Conservation (phyloP, 2,329 filamentous ascomycete species). For the Phialophora macrospora region DNA sequence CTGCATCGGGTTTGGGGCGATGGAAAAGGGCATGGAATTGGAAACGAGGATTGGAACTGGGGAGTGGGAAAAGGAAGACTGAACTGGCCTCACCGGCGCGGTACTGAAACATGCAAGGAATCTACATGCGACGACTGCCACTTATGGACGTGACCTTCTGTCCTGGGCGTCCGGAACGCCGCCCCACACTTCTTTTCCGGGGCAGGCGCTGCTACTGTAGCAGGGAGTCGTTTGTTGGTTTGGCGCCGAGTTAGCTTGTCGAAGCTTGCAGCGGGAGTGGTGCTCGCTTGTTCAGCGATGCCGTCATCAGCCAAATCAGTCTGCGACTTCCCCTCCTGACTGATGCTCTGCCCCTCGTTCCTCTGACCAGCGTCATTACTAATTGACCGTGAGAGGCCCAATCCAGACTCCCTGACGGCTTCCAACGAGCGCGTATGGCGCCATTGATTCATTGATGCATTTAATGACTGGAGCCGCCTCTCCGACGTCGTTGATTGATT, state of each 20-base stretch:
- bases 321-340: background rate
- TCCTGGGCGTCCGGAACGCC: background rate
- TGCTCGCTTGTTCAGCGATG: background rate
- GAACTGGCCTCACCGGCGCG: background rate
- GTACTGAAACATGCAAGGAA: background rate
- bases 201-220: background rate
- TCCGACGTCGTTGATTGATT: background rate
- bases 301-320: background rate
- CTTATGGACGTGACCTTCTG: background rate
- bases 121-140: background rate
- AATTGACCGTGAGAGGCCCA: background rate
- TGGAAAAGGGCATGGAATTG: background rate
- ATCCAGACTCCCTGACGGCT: background rate
- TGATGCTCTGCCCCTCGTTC: background rate
- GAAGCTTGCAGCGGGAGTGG: background rate
- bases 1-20: background rate
- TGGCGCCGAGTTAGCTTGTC: background rate
- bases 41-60: background rate
- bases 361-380: background rate
- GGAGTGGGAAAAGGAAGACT: background rate
- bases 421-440: background rate
- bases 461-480: background rate
- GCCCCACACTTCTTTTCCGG: background rate
- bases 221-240: background rate
- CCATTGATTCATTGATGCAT: slow-evolving; percentile 7